Conservation (phyloP, 75 land plant genomes). For the Ceratopteris richardii region DNA sequence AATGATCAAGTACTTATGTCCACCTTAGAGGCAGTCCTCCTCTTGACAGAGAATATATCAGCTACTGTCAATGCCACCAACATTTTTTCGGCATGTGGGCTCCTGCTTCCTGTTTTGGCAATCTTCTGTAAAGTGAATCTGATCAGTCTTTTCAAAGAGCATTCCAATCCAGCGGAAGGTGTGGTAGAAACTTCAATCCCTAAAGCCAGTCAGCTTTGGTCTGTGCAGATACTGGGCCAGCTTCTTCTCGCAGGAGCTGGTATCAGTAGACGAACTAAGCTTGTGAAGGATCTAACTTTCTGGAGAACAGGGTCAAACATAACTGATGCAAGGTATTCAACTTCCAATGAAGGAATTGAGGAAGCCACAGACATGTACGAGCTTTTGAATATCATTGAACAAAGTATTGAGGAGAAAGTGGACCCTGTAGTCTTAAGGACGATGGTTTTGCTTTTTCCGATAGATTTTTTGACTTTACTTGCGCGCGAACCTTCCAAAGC, state of each 20-base stretch:
- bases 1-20: slow-evolving; percentile 29
- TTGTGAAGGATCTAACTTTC: slow-evolving; percentile 29
- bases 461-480: slow-evolving; percentile 34
- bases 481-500: slow-evolving; percentile 38
- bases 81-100: slow-evolving; percentile 20
- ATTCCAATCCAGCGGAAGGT: neutral
- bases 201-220: slow-evolving; percentile 16
- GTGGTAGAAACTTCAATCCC: slow-evolving; percentile 2
- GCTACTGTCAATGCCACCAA: slow-evolving; percentile 39
- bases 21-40: slow-evolving; percentile 23
- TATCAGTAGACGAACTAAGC: slow-evolving; percentile 35
- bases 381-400: slow-evolving; percentile 31
- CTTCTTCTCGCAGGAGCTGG: slow-evolving; percentile 40
- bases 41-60: slow-evolving; percentile 32
- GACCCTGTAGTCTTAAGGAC: slow-evolving; percentile 23
- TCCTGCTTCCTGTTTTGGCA: slow-evolving; percentile 34
- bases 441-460: slow-evolving; percentile 22
- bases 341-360: slow-evolving; percentile 16
- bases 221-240: slow-evolving; percentile 39
- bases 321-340: slow-evolving; percentile 8
- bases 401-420: slow-evolving; percentile 1
- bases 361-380: slow-evolving; percentile 49
- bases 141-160: neutral
- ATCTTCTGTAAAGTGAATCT: slow-evolving; percentile 31
- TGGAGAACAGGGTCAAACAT: slow-evolving; percentile 18